Evolutionary conservation across 1,284 basidiomycete species (phyloP), one percentile per base, ranked within the genome.

Genomic region (Tausonia pullulans): DNA sequence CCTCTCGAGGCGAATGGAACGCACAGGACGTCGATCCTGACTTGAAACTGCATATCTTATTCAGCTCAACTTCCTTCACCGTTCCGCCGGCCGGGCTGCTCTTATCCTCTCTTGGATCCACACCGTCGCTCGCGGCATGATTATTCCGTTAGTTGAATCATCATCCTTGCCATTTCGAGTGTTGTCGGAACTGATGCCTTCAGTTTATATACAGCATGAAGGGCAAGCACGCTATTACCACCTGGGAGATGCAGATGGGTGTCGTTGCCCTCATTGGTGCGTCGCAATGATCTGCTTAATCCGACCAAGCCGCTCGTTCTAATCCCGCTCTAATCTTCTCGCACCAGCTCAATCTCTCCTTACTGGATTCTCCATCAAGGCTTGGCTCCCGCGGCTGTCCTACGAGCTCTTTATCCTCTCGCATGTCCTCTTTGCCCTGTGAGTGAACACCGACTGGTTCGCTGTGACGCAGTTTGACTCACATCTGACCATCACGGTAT

Each of bases 391-490:
- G 27, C 27, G 27, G 27, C 68, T 71, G 45, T 72, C 77, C 61
- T 81, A 80, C 72, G 80, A 82, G 71, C 74, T 78, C 68, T 82
- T 82, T 74, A 71, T 81, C 13, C 65, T 80, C 55, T 70, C 74
- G 14, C 81, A 81, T 69, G 79, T 81, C 66, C 63, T 76, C 51
- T 72, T 80, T 50, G 76, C 79, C 41, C 49, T 73, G 53, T 55
- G 53, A 16, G 53, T 55, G 7, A 27, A 27, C 27, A 27, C 27
- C 27, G 2, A 27, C 27, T 27, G 27, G 27, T 2, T 27, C 27
- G 27, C 27, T 27, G 27, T 27, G 27, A 27, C 27, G 27, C 27
- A 27, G 27, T 27, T 27, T 27, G 27, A 27, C 1, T 2, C 27
- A 27, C 27, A 27, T 27, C 27, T 27, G 27, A 27, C 27, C 27